Evolutionary conservation across 345 rosid genomes (phyloP), one percentile per base, ranked within the genome.

Genomic region (Ceriops zippeliana): DNA sequence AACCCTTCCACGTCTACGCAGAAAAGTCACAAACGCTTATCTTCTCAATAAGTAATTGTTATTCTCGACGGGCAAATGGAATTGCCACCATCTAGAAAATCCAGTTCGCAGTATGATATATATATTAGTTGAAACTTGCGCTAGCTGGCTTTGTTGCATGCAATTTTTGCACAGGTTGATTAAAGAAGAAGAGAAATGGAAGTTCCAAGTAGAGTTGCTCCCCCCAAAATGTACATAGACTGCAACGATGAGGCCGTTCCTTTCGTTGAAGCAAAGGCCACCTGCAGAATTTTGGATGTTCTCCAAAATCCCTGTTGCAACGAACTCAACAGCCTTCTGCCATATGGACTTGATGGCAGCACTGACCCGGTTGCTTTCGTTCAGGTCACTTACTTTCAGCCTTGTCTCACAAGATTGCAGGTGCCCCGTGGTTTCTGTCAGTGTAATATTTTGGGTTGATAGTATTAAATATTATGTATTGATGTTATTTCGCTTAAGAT

Each of bases 241-340:
- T 80, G 82, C 62, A 68, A 47, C 37, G 80, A 82, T 37, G 80
- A 80, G 53, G 81, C 81, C 11, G 82, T 72, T 17, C 59, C 70
- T 30, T 77, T 70, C 7, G 58, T 79, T 15, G 79, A 74, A 75
- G 81, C 85, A 58, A 52, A 13, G 42, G 79, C 69, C 11, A 61
- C 76, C 19, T 27, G 35, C 22, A 49, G 22, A 54, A 68, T 83
- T 56, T 73, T 76, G 1, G 70, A 77, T 61, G 58, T 78, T 78
- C 73, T 79, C 26, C 28, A 37, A 26, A 24, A 34, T 67, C 65
- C 1, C 27, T 51, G 31, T 38, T 20, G 22, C 68, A 68, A 30
- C 54, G 66, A 54, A 6, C 73, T 13, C 71, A 70, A 49, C n/a
- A 35, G 30, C 42, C 76, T 85, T 46, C 26, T 77, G 37, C 84